Evolutionary conservation across 1,284 basidiomycete genomes (phyloP).

Genomic region (Melampsora americana): DNA sequence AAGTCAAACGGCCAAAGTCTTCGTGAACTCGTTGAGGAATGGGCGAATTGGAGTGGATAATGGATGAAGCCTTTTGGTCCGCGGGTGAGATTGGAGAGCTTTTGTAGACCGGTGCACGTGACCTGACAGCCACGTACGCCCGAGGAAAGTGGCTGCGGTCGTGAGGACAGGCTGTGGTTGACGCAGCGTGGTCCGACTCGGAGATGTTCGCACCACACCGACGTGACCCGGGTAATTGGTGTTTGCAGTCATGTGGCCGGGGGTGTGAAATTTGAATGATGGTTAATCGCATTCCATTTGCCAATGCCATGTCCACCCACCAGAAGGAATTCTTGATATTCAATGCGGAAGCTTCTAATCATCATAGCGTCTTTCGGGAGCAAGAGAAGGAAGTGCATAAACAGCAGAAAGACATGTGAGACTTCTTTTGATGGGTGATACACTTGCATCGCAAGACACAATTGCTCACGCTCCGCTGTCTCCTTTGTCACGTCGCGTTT

Average conservation of each 20-base stretch:
- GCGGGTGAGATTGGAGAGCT: background rate
- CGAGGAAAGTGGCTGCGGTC: background rate
- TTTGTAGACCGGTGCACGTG: conserved; percentile 8
- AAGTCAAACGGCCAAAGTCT: too few relatives aligned
- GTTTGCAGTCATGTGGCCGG: background rate
- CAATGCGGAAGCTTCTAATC: background rate
- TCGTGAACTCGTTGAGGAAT: background rate
- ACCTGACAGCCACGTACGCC: background rate
- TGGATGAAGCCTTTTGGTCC: background rate
- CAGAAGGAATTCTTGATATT: too few relatives aligned
- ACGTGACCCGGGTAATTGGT: background rate
- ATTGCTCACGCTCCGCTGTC: too few relatives aligned
- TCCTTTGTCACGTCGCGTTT: too few relatives aligned
- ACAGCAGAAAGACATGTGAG: conserved; percentile 30
- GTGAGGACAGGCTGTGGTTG: background rate
- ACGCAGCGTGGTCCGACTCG: background rate
- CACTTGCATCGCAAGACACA: too few relatives aligned
- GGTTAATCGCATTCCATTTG: background rate
- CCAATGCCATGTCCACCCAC: background rate
- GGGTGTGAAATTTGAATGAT: background rate
- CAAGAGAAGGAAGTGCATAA: conserved; percentile 24
- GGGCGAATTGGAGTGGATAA: background rate
- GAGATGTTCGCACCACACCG: background rate
- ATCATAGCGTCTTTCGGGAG: conserved; percentile 5
- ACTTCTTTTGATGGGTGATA: too few relatives aligned